Evolutionary conservation across 805 yeast species (phyloP).

Genomic region (Nakazawaea ernobii): DNA sequence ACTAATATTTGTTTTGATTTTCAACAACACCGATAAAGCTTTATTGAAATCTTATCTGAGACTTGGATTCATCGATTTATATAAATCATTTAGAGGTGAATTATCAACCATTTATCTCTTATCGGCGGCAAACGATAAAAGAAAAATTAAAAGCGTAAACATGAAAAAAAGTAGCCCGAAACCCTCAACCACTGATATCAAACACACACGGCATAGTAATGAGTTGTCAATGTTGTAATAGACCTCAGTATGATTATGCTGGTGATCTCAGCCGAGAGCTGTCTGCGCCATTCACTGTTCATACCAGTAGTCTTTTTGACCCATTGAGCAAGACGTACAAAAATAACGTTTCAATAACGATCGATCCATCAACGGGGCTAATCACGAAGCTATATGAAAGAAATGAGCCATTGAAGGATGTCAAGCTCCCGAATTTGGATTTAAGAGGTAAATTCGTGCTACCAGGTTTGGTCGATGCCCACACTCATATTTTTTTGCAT

Average conservation of each 20-base stretch:
- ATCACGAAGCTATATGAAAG: constrained; percentile 14
- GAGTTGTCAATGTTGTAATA: constrained; percentile 1
- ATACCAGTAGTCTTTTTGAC: constrained; percentile 18
- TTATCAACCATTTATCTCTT: too few relatives aligned
- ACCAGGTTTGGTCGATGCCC: constrained; percentile 25
- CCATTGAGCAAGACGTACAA: constrained; percentile 14
- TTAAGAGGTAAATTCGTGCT: constrained; percentile 18
- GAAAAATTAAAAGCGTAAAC: background rate
- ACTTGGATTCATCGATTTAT: too few relatives aligned
- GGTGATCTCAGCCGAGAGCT: background rate
- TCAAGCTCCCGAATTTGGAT: constrained; percentile 17
- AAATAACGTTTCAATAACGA: constrained; percentile 14
- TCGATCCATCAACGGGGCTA: constrained; percentile 20
- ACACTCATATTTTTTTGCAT: constrained; percentile 24
- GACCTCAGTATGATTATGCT: background rate
- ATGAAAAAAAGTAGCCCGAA: background rate
- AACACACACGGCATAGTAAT: background rate
- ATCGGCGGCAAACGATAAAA: background rate
- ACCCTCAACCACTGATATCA: background rate
- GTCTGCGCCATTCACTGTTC: constrained; percentile 15
- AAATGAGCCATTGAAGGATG: background rate
- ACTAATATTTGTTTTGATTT: too few relatives aligned
- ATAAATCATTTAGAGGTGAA: too few relatives aligned
- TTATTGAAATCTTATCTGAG: too few relatives aligned
- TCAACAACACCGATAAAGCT: too few relatives aligned